Evolutionary conservation across 2,329 filamentous ascomycete genomes (phyloP).

Genomic region (Penicillium sp.): DNA sequence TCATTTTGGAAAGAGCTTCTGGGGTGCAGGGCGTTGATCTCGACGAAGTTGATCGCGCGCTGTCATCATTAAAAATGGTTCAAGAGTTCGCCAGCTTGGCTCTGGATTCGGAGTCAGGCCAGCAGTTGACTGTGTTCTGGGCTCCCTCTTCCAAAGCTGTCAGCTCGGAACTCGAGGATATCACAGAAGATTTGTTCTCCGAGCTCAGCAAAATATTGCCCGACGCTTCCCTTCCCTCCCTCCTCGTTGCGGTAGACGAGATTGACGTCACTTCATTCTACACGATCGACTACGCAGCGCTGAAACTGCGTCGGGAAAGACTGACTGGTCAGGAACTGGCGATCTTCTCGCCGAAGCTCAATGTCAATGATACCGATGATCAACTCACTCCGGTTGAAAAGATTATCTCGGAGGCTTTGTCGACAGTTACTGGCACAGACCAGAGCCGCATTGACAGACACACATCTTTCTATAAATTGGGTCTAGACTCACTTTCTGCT

Average conservation of each 20-base stretch:
- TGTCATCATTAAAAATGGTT: slow-evolving; percentile 56
- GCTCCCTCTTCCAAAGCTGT: slow-evolving; percentile 45
- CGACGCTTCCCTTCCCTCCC: slow-evolving; percentile 76
- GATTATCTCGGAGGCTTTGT: slow-evolving; percentile 57
- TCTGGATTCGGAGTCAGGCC: slow-evolving; percentile 43
- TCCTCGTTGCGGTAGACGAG: slow-evolving; percentile 67
- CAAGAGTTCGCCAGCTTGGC: slow-evolving; percentile 67
- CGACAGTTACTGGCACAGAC: slow-evolving; percentile 51
- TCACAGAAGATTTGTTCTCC: slow-evolving; percentile 54
- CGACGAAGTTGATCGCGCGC: slow-evolving; percentile 67
- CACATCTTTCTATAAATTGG: slow-evolving; percentile 75
- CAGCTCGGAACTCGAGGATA: slow-evolving; percentile 2
- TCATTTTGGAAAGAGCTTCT: slow-evolving; percentile 67
- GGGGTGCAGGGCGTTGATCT: slow-evolving; percentile 78
- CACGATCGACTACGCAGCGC: slow-evolving; percentile 65
- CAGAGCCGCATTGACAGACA: slow-evolving; percentile 57
- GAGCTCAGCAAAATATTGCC: slow-evolving; percentile 61
- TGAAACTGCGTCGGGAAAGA: slow-evolving; percentile 52
- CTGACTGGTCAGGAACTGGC: slow-evolving; percentile 53
- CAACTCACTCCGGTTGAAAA: slow-evolving; percentile 60
- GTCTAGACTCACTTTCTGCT: slow-evolving; percentile 80
- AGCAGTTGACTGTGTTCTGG: slow-evolving; percentile 70
- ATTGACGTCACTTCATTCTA: slow-evolving; percentile 74
- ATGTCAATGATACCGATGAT: slow-evolving; percentile 30
- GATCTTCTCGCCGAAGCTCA: slow-evolving; percentile 30